Base-by-base conservation (phyloP, 2,329 filamentous ascomycete species). In the Periconia macrospinosa region DNA sequence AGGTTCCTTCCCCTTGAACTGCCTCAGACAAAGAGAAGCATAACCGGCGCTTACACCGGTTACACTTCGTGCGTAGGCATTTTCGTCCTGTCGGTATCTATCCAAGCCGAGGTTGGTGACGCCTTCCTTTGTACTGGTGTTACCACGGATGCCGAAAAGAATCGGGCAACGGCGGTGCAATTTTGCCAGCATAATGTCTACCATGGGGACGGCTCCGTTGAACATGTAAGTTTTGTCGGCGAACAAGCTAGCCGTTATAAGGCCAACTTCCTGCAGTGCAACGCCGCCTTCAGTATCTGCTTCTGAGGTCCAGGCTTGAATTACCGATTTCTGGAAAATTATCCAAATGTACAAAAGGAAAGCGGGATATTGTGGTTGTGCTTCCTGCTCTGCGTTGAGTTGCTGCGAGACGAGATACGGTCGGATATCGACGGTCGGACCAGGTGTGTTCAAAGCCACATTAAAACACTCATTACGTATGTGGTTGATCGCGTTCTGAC, bases 141-240 rank as follows among this genome's bases (percentile, higher is more conserved):
- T 86, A 20, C 91, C 92, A 42, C 85, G 82, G 59, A 92, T 85
- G 17, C 93, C 93, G 70, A 95, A 97, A 0, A 99, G 79, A 1
- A 92, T 87, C 0, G 94, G 93, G 65, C 91, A 96, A 3, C 85
- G 81, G 15, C 89, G 80, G 55, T 92, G 86, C 66, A 90, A 89
- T 73, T 97, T 97, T 50, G 92, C 88, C 66, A 96, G 87, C 30
- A 97, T 80, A 54, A 97, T 90, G 68, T 95, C 90, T 49, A 91
- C 87, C 53, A 96, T 79, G 1, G 87, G 82, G 45, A 82, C 19
- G 5, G n/a, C 75, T 9, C 85, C 87, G 47, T 86, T 82, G 81
- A 86, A 89, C 50, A 83, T 78, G 66, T 90, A 89, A 15, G 84
- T 80, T 17, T 84, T 80, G 49, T 83, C 80, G 1, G 89, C 88